Conservation (phyloP, 371 early-diverging fungal species). For the Circinella umbellata region DNA sequence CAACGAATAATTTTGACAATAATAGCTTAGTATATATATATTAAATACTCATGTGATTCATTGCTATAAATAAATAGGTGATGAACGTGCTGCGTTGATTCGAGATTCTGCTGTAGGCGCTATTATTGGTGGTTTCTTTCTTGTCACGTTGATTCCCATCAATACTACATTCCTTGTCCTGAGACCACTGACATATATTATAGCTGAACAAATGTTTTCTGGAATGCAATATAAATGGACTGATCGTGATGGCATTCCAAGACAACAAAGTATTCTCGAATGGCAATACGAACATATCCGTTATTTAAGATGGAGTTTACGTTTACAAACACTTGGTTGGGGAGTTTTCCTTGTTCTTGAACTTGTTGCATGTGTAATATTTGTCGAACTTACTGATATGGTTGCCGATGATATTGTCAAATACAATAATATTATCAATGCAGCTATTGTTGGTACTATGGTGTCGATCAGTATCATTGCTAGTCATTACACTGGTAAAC, state of each 20-base stretch:
- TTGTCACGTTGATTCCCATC: constrained; percentile 48
- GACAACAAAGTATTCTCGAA: constrained; percentile 22
- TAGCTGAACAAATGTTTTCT: constrained; percentile 39
- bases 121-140: constrained; percentile 45
- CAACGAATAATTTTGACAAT: background rate
- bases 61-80: background rate
- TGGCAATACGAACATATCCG: constrained; percentile 33
- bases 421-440: constrained; percentile 35
- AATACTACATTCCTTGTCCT: constrained; percentile 34
- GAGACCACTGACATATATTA: constrained; percentile 38
- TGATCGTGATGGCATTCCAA: constrained; percentile 28
- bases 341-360: constrained; percentile 37
- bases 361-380: constrained; percentile 37
- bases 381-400: constrained; percentile 37
- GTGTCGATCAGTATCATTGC: constrained; percentile 7
- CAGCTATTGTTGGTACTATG: constrained; percentile 16
- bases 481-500: background rate
- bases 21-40: background rate
- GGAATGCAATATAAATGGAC: constrained; percentile 28
- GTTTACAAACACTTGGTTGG: constrained; percentile 31
- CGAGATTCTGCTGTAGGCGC: constrained; percentile 50
- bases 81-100: constrained; percentile 23
- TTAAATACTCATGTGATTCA: background rate
- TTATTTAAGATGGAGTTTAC: constrained; percentile 28
- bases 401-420: constrained; percentile 37